A percentile compares a stretch with the other conserved stretches of the same genome.
These are phyloP conservation scores for Fusarium chaquense DNA, from an alignment of 2,329 filamentous ascomycete species.

Conservation along the genomic window DNA sequence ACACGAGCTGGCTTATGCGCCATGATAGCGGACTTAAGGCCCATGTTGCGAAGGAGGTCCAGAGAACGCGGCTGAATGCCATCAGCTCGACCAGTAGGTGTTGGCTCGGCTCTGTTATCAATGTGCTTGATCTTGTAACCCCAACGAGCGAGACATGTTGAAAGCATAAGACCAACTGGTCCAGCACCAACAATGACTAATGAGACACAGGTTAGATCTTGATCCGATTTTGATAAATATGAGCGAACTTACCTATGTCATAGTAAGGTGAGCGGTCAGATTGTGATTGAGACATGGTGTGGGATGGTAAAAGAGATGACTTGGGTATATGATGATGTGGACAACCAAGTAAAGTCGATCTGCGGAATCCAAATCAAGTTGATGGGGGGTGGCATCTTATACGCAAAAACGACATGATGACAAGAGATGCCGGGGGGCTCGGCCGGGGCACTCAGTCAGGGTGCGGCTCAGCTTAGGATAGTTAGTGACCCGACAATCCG, in stretches of 20 bases:
- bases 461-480: slow-evolving; percentile 16
- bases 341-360: slow-evolving; percentile 15
- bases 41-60: slow-evolving; percentile 89
- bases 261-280: slow-evolving; percentile 51
- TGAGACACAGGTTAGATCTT: slow-evolving; percentile 39
- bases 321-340: slow-evolving; percentile 14
- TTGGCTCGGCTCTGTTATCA: slow-evolving; percentile 89
- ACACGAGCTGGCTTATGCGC: slow-evolving; percentile 87
- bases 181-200: slow-evolving; percentile 88
- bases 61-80: slow-evolving; percentile 92
- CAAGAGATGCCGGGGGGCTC: slow-evolving; percentile 27
- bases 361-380: slow-evolving; percentile 2
- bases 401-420: slow-evolving; percentile 29
- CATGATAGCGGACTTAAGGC: slow-evolving; percentile 89
- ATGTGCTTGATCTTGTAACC: slow-evolving; percentile 96
- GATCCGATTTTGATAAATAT: neutral
- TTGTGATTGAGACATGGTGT: slow-evolving; percentile 37
- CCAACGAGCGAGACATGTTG: slow-evolving; percentile 89
- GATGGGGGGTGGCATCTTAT: slow-evolving; percentile 35
- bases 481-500: slow-evolving; percentile 29
- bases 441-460: slow-evolving; percentile 19
- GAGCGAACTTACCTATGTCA: slow-evolving; percentile 57
- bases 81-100: slow-evolving; percentile 86
- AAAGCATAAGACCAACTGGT: slow-evolving; percentile 87
- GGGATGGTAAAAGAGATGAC: slow-evolving; percentile 2